Percentiles rank a stretch among this genome's conserved stretches.
These are phyloP conservation scores for Penicillium vulpinum DNA, from an alignment of 2,329 filamentous ascomycete species.

Conservation along the genomic window DNA sequence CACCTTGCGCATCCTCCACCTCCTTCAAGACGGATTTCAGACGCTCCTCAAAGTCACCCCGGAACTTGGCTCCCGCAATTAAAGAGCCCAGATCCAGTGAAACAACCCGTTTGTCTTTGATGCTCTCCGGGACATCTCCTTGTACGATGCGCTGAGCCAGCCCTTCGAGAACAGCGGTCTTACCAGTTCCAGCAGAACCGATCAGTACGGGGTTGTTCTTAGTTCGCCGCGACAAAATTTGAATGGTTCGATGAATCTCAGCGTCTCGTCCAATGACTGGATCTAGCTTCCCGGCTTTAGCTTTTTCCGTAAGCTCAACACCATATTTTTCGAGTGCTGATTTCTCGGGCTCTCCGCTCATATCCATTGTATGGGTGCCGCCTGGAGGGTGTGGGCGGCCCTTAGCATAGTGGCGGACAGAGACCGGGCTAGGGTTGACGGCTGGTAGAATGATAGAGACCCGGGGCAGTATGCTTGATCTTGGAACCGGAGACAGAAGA, in stretches of 20 bases:
- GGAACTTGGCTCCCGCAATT: constrained; percentile 92
- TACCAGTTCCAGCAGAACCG: constrained; percentile 85
- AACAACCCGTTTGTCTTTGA: constrained; percentile 91
- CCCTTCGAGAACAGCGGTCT: constrained; percentile 90
- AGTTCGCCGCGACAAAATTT: constrained; percentile 85
- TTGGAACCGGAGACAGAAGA: constrained; percentile 20
- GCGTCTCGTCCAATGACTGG: constrained; percentile 91
- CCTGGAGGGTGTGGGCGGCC: constrained; percentile 79
- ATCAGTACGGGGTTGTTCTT: constrained; percentile 98
- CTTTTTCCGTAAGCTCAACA: constrained; percentile 81
- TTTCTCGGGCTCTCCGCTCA: constrained; percentile 75
- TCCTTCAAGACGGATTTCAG: constrained; percentile 89
- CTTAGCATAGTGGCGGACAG: constrained; percentile 54
- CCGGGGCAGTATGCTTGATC: constrained; percentile 22
- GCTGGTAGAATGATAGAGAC: constrained; percentile 16
- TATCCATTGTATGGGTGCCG: constrained; percentile 90
- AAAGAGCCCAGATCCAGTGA: constrained; percentile 85
- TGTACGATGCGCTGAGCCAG: constrained; percentile 85
- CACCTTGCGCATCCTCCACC: constrained; percentile 82
- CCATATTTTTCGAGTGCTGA: constrained; percentile 88
- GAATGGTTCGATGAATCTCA: constrained; percentile 92
- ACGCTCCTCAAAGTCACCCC: constrained; percentile 94
- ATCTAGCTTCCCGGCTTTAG: constrained; percentile 86
- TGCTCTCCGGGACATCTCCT: constrained; percentile 91
- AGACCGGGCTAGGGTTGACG: constrained; percentile 10